These are phyloP conservation scores for Malassezia cuniculi DNA, from an alignment of 1,284 basidiomycete species.

Conservation along the genomic window DNA sequence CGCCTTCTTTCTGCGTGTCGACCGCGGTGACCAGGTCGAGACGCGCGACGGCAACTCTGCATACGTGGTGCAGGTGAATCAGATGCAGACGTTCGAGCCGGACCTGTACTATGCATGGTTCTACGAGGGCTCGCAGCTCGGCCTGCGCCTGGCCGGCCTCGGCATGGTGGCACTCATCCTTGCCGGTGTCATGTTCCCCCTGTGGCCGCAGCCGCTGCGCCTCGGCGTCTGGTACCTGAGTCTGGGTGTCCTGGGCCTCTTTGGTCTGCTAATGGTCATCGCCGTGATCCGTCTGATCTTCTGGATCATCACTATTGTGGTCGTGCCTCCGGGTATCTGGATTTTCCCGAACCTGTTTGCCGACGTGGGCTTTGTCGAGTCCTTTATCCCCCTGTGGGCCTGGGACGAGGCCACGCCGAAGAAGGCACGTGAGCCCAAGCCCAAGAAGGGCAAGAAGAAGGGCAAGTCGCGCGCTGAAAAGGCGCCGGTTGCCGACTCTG, in stretches of 20 bases:
- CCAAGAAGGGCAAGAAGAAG: constrained; percentile 15
- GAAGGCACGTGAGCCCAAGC: constrained; percentile 53
- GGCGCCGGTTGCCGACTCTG: not conserved
- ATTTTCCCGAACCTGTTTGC: constrained; percentile 97
- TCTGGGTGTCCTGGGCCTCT: constrained; percentile 71
- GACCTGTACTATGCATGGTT: constrained; percentile 71
- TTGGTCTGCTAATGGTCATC: constrained; percentile 79
- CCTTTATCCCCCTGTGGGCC: constrained; percentile 92
- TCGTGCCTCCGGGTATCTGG: constrained; percentile 85
- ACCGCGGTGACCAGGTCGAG: constrained; percentile 51
- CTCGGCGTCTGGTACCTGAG: constrained; percentile 92
- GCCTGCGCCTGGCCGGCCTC: constrained; percentile 77
- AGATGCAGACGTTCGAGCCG: constrained; percentile 55
- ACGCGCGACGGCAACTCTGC: no score
- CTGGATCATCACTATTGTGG: constrained; percentile 80
- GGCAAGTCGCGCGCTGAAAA: no score
- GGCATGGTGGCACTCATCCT: constrained; percentile 88
- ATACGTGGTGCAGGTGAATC: constrained; percentile 62
- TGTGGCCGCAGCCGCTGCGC: constrained; percentile 88
- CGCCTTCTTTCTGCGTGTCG: constrained; percentile 44
- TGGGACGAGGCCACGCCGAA: constrained; percentile 69
- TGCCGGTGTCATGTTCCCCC: constrained; percentile 95
- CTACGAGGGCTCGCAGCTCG: constrained; percentile 85
- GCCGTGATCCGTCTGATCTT: constrained; percentile 85
- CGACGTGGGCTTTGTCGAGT: constrained; percentile 96